Conservation (phyloP, 1,284 basidiomycete species). For the Sanghuangporus baumii region DNA sequence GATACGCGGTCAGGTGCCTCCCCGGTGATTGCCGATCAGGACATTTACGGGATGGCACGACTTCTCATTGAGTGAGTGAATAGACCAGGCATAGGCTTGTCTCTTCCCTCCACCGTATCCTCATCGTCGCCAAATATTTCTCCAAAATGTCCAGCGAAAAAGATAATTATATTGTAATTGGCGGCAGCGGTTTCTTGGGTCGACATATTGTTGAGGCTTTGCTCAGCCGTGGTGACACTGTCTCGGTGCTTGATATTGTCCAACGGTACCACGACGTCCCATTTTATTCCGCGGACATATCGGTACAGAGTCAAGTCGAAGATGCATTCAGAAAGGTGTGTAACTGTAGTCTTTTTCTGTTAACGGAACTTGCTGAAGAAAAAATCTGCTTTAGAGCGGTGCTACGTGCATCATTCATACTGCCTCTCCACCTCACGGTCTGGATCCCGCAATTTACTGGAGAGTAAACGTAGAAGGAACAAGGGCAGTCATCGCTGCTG, state of each 20-base stretch:
- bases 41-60: constrained; percentile 1
- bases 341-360: constrained; percentile 2
- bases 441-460: constrained; percentile 75
- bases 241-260: constrained; percentile 85
- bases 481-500: constrained; percentile 78
- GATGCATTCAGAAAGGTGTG: constrained; percentile 68
- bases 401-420: constrained; percentile 93
- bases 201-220: constrained; percentile 85
- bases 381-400: constrained; percentile 47
- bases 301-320: constrained; percentile 66
- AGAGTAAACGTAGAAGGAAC: constrained; percentile 96
- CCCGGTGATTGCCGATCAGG: not conserved
- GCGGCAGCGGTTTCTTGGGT: constrained; percentile 90
- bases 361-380: constrained; percentile 2
- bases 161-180: constrained; percentile 81
- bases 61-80: not conserved
- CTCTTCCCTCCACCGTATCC: not conserved
- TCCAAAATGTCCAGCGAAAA: not conserved
- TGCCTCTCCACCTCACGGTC: constrained; percentile 81
- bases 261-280: constrained; percentile 82
- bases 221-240: constrained; percentile 70
- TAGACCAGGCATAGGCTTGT: not conserved
- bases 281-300: constrained; percentile 85
- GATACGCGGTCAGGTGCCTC: not conserved
- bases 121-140: not conserved